phyloP scores from a whole-genome alignment of 2,329 filamentous ascomycete genomes.

The Pseudopyrenochaeta lycopersici region DNA sequence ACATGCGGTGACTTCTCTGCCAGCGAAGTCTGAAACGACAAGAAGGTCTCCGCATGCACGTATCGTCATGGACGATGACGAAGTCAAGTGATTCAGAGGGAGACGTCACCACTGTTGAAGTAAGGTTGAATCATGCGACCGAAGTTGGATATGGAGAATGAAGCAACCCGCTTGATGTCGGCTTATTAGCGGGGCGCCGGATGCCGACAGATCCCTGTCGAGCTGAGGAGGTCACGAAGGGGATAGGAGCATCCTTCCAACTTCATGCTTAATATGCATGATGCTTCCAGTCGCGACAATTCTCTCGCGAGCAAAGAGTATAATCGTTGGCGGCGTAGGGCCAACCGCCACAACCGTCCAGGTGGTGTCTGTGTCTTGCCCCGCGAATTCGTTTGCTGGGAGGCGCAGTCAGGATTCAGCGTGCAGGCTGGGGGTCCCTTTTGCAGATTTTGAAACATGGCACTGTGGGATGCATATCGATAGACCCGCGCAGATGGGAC shows the following conservation, averaged over 20 bases:
- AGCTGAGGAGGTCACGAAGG: slow-evolving; percentile 38
- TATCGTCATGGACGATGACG: slow-evolving; percentile 31
- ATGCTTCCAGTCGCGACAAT: slow-evolving; percentile 3
- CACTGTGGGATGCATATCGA: slow-evolving; percentile 42
- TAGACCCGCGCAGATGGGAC: slow-evolving; percentile 37
- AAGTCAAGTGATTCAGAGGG: slow-evolving; percentile 3
- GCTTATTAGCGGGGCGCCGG: slow-evolving; percentile 24
- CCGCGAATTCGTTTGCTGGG: slow-evolving; percentile 31
- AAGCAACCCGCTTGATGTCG: slow-evolving; percentile 28
- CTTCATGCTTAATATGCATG: slow-evolving; percentile 38
- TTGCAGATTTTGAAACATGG: slow-evolving; percentile 45
- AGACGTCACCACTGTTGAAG: slow-evolving; percentile 1
- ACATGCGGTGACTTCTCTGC: slow-evolving; percentile 24
- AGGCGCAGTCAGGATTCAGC: slow-evolving; percentile 40
- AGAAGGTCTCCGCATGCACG: slow-evolving; percentile 25
- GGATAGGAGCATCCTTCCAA: slow-evolving; percentile 21
- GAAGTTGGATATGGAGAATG: slow-evolving; percentile 6
- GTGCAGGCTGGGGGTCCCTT: slow-evolving; percentile 31
- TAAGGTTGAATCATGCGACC: slow-evolving; percentile 4
- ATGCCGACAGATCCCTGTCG: slow-evolving; percentile 34
- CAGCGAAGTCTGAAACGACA: slow-evolving; percentile 43
- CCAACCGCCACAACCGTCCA: slow-evolving; percentile 40
- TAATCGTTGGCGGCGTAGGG: slow-evolving; percentile 17
- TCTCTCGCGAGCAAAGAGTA: slow-evolving; percentile 18
- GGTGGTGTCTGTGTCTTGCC: slow-evolving; percentile 27